These are phyloP conservation scores for Fusarium algeriense DNA, from an alignment of 2,329 filamentous ascomycete genomes.

Conservation along the genomic window DNA sequence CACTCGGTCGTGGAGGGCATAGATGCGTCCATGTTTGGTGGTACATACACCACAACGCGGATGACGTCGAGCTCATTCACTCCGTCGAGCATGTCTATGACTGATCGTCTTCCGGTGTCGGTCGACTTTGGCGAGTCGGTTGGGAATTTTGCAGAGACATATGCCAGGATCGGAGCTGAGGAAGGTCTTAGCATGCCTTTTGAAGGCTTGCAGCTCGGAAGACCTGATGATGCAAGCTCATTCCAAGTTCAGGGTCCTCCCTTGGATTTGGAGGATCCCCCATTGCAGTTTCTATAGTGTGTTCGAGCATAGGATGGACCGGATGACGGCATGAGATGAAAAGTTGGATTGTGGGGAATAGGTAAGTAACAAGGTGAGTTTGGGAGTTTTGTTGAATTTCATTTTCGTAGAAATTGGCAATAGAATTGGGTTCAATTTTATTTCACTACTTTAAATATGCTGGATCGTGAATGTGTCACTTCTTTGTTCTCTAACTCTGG, in stretches of 20 bases:
- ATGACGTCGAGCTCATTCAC: not conserved
- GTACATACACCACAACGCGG: not conserved
- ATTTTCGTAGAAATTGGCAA: not conserved
- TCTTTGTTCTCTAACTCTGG: not conserved
- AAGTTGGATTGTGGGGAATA: not conserved
- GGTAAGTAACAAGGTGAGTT: not conserved
- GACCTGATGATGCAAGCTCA: no score
- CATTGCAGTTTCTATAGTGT: not conserved
- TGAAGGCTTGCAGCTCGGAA: not conserved
- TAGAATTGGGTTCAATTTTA: no score
- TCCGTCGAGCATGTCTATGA: fast-evolving
- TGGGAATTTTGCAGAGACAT: not conserved
- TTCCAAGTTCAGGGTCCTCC: no score
- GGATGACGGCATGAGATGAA: no score
- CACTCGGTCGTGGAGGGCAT: not conserved
- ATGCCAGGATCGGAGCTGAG: not conserved
- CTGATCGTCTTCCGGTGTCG: fast-evolving
- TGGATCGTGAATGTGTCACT: fast-evolving
- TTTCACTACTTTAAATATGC: not conserved
- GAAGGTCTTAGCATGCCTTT: not conserved
- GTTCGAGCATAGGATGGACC: not conserved
- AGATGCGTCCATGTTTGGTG: not conserved
- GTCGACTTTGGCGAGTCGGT: fast-evolving
- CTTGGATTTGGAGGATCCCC: no score
- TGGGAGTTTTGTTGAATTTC: not conserved